Evolutionary conservation across 208 protist genomes (phyloP).

Genomic region (Acanthamoeba culbertsoni): DNA sequence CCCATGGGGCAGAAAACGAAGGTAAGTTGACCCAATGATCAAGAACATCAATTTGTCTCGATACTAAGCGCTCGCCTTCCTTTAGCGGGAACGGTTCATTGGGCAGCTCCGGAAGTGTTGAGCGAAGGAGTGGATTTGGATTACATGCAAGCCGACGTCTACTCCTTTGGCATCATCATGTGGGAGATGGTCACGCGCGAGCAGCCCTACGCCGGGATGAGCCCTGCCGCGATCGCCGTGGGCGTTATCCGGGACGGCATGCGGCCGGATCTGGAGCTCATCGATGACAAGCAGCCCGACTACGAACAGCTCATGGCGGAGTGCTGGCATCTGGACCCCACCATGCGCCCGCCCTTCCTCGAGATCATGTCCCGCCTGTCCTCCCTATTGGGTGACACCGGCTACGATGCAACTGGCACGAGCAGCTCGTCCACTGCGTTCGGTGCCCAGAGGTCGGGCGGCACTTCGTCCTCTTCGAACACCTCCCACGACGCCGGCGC

Average conservation of each 20-base stretch:
- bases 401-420: background rate
- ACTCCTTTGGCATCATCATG: slow-evolving; percentile 31
- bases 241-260: background rate
- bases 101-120: slow-evolving; percentile 7
- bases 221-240: slow-evolving; percentile 16
- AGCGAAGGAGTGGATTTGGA: background rate
- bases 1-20: background rate
- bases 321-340: slow-evolving; percentile 28
- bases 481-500: background rate
- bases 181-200: slow-evolving; percentile 1
- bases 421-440: background rate
- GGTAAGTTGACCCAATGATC: no score
- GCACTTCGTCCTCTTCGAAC: background rate
- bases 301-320: background rate
- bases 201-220: background rate
- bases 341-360: slow-evolving; percentile 14
- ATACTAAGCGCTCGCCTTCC: no score
- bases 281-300: background rate
- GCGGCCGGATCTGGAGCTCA: background rate
- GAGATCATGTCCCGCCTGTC: background rate
- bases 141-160: background rate
- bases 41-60: background rate
- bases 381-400: background rate
- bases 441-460: background rate
- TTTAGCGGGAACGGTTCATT: slow-evolving; percentile 31